Evolutionary conservation across 768 basidiomycete species (phyloP).

Genomic region (Russula virescens): DNA sequence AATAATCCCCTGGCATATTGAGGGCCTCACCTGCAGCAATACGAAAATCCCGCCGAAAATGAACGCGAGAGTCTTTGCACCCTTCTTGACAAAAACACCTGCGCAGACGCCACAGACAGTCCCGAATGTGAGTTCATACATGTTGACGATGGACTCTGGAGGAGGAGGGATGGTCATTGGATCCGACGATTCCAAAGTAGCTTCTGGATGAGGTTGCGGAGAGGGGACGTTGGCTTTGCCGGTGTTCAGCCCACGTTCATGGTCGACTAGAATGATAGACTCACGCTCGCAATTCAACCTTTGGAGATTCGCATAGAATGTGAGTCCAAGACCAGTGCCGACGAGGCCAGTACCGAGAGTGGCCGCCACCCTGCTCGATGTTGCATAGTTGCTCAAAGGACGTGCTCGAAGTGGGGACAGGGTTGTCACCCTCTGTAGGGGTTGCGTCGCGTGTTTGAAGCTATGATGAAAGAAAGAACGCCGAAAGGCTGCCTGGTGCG

Average conservation of each 20-base stretch:
- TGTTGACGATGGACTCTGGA: conserved; percentile 67
- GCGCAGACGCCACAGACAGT: conserved; percentile 84
- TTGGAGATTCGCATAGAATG: conserved; percentile 1
- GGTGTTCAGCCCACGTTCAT: neutral
- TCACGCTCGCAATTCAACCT: conserved; percentile 17
- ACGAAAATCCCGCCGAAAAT: conserved; percentile 88
- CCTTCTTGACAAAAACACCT: conserved; percentile 93
- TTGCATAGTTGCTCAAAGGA: neutral
- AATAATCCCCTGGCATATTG: neutral
- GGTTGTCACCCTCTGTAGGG: neutral
- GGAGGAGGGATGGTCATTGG: conserved; percentile 40
- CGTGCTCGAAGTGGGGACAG: neutral
- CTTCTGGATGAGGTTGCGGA: conserved; percentile 2
- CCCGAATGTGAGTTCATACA: conserved; percentile 83
- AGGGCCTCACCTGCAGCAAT: conserved; percentile 67
- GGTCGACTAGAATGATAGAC: neutral
- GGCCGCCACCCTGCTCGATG: neutral
- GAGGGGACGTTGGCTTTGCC: neutral
- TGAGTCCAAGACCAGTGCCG: conserved; percentile 12
- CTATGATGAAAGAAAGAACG: neutral
- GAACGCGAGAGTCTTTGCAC: conserved; percentile 78
- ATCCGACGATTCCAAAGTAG: neutral
- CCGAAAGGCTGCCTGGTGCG: neutral
- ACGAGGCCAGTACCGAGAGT: conserved; percentile 5
- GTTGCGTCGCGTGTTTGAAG: neutral